phyloP scores from a whole-genome alignment of 805 yeast genomes.

The Wickerhamiella lipophila region DNA sequence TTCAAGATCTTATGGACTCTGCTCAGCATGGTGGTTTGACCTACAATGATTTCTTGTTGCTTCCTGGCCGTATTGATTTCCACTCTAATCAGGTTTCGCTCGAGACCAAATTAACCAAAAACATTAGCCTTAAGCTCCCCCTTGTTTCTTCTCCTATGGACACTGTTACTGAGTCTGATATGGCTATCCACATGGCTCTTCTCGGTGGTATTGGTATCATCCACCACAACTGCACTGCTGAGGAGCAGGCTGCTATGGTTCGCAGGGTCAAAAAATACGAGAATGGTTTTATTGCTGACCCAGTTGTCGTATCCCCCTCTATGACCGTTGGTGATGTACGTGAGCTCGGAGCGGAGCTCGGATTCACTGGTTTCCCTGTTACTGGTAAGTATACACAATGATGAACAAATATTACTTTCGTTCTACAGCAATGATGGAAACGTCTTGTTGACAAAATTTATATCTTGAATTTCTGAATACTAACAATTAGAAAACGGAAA shows the following conservation, averaged over 20 bases:
- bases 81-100: conserved; percentile 65
- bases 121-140: conserved; percentile 83
- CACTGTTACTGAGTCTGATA: conserved; percentile 91
- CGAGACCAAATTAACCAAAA: conserved; percentile 82
- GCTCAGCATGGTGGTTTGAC: conserved; percentile 87
- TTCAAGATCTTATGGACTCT: conserved; percentile 79
- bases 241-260: conserved; percentile 98
- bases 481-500: conserved; percentile 59
- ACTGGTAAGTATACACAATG: conserved; percentile 77
- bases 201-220: conserved; percentile 98
- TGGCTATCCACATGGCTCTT: conserved; percentile 98
- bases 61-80: conserved; percentile 89
- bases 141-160: conserved; percentile 99
- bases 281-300: conserved; percentile 94
- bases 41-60: conserved; percentile 87
- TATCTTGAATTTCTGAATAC: conserved; percentile 14
- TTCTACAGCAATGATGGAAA: conserved; percentile 98
- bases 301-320: conserved; percentile 68
- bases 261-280: conserved; percentile 91
- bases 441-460: conserved; percentile 76
- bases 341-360: conserved; percentile 53
- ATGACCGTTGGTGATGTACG: conserved; percentile 72
- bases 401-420: conserved; percentile 72
- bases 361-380: conserved; percentile 97
- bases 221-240: conserved; percentile 93